phyloP scores from a whole-genome alignment of 179 eudicot genomes.

The Patellifolia procumbens region DNA sequence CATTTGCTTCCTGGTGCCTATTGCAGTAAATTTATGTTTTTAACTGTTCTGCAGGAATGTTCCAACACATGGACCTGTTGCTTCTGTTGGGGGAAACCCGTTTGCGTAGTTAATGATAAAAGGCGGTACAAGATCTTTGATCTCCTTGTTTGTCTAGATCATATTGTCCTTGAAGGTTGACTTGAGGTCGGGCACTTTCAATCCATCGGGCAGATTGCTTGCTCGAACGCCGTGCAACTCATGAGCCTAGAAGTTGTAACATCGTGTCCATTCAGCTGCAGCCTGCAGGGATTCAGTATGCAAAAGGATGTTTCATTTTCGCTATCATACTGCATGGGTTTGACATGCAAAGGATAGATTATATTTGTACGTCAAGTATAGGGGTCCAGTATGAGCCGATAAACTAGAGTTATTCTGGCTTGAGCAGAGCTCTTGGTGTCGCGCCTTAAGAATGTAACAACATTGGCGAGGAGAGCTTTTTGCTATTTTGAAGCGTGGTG shows the following conservation, averaged over 20 bases:
- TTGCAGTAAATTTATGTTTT: neutral
- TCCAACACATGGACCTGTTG: constrained; percentile 57
- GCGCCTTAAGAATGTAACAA: neutral
- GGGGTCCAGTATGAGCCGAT: no score
- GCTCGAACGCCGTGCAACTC: neutral
- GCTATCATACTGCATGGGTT: neutral
- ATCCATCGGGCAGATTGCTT: neutral
- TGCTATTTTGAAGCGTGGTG: no score
- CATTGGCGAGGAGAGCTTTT: no score
- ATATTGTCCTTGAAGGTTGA: neutral
- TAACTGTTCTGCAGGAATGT: constrained; percentile 54
- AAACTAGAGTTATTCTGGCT: neutral
- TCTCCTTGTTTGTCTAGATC: neutral
- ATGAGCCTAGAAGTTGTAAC: neutral
- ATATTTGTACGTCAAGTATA: neutral
- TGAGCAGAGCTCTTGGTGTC: neutral
- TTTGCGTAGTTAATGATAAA: constrained; percentile 48
- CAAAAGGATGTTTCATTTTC: no score
- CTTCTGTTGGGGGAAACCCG: constrained; percentile 80
- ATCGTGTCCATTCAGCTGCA: constrained; percentile 7
- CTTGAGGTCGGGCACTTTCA: neutral
- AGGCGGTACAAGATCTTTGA: constrained; percentile 5
- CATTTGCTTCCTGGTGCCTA: no score
- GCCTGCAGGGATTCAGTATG: constrained; percentile 12
- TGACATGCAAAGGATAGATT: neutral